Evolutionary conservation across 805 yeast genomes (phyloP).

Genomic region (Cyberlindnera mrakii): DNA sequence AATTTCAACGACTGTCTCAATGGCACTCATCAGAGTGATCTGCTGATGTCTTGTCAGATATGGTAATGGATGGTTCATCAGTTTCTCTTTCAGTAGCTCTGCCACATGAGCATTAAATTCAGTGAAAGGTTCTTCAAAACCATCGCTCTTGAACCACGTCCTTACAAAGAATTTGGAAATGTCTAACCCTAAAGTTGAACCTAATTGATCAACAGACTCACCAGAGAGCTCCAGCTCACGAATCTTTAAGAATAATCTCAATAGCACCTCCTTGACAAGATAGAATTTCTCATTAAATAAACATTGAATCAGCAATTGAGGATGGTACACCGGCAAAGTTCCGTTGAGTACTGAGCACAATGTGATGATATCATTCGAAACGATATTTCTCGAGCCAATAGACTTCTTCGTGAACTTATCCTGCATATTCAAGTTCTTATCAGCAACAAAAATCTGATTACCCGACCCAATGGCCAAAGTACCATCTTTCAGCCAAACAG

Average conservation of each 20-base stretch:
- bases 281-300: conserved; percentile 54
- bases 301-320: conserved; percentile 76
- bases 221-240: conserved; percentile 45
- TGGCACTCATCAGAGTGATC: conserved; percentile 65
- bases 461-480: conserved; percentile 81
- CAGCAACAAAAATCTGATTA: conserved; percentile 81
- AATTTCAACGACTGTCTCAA: conserved; percentile 57
- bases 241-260: conserved; percentile 44
- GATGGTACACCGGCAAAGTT: conserved; percentile 85
- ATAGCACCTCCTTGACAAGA: conserved; percentile 51
- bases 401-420: conserved; percentile 48
- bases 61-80: conserved; percentile 65
- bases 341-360: conserved; percentile 79
- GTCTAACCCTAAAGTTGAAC: conserved; percentile 27
- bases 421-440: conserved; percentile 52
- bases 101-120: conserved; percentile 39
- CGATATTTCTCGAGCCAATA: conserved; percentile 52
- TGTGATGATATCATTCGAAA: conserved; percentile 52
- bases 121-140: conserved; percentile 32
- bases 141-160: neutral
- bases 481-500: conserved; percentile 79
- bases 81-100: conserved; percentile 46
- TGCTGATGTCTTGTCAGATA: conserved; percentile 89
- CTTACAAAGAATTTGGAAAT: conserved; percentile 23
- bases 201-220: conserved; percentile 16